Base-by-base conservation (phyloP, 2,329 filamentous ascomycete species). In the Zasmidium cellare region DNA sequence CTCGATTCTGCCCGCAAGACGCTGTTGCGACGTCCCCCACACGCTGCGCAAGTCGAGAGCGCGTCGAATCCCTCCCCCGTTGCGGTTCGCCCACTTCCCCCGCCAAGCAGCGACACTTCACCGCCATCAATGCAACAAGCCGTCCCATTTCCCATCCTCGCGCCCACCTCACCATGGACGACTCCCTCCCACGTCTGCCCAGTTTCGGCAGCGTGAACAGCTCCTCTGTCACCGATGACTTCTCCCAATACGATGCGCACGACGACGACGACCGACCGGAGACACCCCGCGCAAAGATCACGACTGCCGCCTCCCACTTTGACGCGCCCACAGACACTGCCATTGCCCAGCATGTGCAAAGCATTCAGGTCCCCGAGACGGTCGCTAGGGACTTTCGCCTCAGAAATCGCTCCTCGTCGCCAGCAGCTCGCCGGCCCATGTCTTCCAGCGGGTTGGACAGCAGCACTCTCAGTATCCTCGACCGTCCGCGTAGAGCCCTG, bases 171-270 rank as follows among this genome's bases (percentile, higher is more conserved):
- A 41, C 3, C 5, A 41, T 41, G 35, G 35, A 82, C 71, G 80
- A 83, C 59, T 76, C 78, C 2, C 79, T 96, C 55, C 87, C 88
- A 19, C 83, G 93, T 22, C 84, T 92, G 11, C 87, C 92, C 60
- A 97, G 92, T 75, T 82, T 97, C 58, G 92, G 92, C 20, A 97
- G 93, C 72, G 91, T 96, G 77, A 89, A 87, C 1, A 96, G 92
- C 3, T 90, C 88, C 0, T 60, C 58, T 31, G 57, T 53, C 24
- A 64, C 63, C 35, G 62, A 55, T 9, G 56, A 60, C 35, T 18
- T 41, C 16, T 41, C 47, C 44, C 76, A 75, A 5, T 53, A 62
- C 38, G 51, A 67, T 19, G 82, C 82, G 1, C 71, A 88, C n/a
- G 79, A 84, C 23, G 85, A 84, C 23, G 85, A 88, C 66, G 85